A percentile compares a stretch with the other conserved stretches of the same genome.
Evolutionary conservation across 768 basidiomycete species (phyloP).

Genomic region (Epithele typhae): DNA sequence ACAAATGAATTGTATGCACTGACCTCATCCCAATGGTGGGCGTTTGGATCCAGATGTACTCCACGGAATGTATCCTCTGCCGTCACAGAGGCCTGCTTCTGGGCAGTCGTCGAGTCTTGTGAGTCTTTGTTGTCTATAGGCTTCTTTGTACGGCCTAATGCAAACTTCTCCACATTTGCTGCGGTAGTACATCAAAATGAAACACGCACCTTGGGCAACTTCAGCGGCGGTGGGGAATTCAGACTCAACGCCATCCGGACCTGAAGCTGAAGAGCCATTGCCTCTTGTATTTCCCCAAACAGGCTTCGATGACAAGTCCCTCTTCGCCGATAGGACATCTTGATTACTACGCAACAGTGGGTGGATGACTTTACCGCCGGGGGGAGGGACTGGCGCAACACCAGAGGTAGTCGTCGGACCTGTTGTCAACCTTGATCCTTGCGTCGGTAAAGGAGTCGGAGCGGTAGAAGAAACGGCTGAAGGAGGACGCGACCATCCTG

Average conservation of each 20-base stretch:
- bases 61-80: slow-evolving; percentile 94
- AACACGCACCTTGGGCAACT: slow-evolving; percentile 73
- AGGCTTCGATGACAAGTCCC: slow-evolving; percentile 38
- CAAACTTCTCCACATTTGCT: slow-evolving; percentile 88
- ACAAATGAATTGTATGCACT: slow-evolving; percentile 23
- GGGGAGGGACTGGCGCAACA: slow-evolving; percentile 48
- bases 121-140: slow-evolving; percentile 34
- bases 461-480: slow-evolving; percentile 62
- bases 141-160: slow-evolving; percentile 27
- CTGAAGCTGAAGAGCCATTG: slow-evolving; percentile 24
- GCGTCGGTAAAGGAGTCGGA: slow-evolving; percentile 42
- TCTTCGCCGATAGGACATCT: slow-evolving; percentile 28
- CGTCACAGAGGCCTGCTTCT: slow-evolving; percentile 68
- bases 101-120: slow-evolving; percentile 46
- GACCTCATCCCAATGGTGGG: slow-evolving; percentile 98
- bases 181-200: slow-evolving; percentile 90
- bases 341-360: slow-evolving; percentile 45
- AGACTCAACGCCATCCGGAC: slow-evolving; percentile 41
- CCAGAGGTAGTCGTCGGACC: slow-evolving; percentile 25
- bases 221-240: slow-evolving; percentile 98
- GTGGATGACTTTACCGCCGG: slow-evolving; percentile 63
- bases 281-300: slow-evolving; percentile 70
- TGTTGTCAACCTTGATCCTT: slow-evolving; percentile 37
- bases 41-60: slow-evolving; percentile 88
- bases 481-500: slow-evolving; percentile 79